Evolutionary conservation across 1,284 basidiomycete species (phyloP), one percentile per base, ranked within the genome.

Genomic region (Farysia itapuensis): DNA sequence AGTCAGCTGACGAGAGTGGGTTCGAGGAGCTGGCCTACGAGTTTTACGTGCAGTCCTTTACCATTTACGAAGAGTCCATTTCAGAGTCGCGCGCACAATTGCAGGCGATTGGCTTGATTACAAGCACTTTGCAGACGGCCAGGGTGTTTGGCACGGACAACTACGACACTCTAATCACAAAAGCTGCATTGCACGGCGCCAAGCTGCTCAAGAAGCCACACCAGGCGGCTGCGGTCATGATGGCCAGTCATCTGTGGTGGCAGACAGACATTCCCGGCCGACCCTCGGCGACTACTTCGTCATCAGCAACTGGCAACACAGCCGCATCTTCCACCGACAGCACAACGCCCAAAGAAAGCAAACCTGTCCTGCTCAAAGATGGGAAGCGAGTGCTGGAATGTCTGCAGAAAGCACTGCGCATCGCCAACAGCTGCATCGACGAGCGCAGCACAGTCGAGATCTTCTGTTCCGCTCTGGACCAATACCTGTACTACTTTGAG

Each of bases 161-260:
- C 33, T 74, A 74, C 49, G 70, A 74, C 20, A 67, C 68, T 4
- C 61, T 75, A 16, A 71, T 68, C 50, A 75, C 72, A 35, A 74
- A 73, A 37, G 74, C 74, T 14, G 69, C 74, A 13, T 47, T 74
- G 23, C 69, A 74, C 21, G 67, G 67, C 12, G 70, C 72, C 32
- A 74, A 73, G 54, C 47, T 75, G 50, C 57, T 74, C 29, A 75
- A 75, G 48, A 74, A 74, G 51, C 72, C 74, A 11, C 74, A 75
- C 29, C 74, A 75, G 39, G 72, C 74, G 4, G 58, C 67, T n/a
- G 74, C 74, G 0, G 74, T 75, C 28, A 61, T 75, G 49, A 64
- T 75, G 68, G 74, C 74, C 11, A 72, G 68, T 43, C 74, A 75
- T 42, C 47, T 75, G 13, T 75, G 74, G 74, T 75, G 74, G 74